These are phyloP conservation scores for Suhomyces pyralidae DNA, from an alignment of 805 yeast species.

Conservation along the genomic window DNA sequence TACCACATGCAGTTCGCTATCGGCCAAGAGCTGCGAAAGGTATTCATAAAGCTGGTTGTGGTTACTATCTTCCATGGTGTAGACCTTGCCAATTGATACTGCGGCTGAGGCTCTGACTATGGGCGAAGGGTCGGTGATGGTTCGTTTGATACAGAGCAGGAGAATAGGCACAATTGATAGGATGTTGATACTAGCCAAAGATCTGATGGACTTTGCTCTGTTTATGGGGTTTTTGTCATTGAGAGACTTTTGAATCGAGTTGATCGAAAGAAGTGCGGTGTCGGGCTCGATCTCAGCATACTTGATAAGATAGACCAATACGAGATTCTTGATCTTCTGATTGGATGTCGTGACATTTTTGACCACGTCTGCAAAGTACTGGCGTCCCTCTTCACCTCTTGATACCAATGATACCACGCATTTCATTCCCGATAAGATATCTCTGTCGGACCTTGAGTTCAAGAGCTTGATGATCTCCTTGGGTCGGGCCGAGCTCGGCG, in stretches of 20 bases:
- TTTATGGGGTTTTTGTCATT: slow-evolving; percentile 64
- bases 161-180: slow-evolving; percentile 80
- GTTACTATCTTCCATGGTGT: slow-evolving; percentile 28
- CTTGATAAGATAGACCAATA: slow-evolving; percentile 67
- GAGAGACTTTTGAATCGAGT: slow-evolving; percentile 84
- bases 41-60: slow-evolving; percentile 48
- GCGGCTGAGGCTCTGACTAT: slow-evolving; percentile 79
- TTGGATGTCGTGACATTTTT: slow-evolving; percentile 73
- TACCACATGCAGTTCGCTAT: slow-evolving; percentile 63
- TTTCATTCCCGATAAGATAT: slow-evolving; percentile 40
- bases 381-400: slow-evolving; percentile 39
- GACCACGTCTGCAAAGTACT: slow-evolving; percentile 78
- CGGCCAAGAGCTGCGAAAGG: slow-evolving; percentile 58
- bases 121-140: slow-evolving; percentile 68
- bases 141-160: slow-evolving; percentile 65
- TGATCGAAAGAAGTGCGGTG: slow-evolving; percentile 83
- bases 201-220: slow-evolving; percentile 72
- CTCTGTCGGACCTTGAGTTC: slow-evolving; percentile 64
- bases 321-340: slow-evolving; percentile 67
- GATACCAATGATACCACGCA: slow-evolving; percentile 39
- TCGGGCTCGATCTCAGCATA: slow-evolving; percentile 86
- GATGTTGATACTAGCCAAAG: slow-evolving; percentile 79
- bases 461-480: slow-evolving; percentile 64
- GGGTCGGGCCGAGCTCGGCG: slow-evolving; percentile 58
- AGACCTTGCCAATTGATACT: slow-evolving; percentile 63